phyloP scores from a whole-genome alignment of 768 basidiomycete genomes.

The Boletellus sp. region DNA sequence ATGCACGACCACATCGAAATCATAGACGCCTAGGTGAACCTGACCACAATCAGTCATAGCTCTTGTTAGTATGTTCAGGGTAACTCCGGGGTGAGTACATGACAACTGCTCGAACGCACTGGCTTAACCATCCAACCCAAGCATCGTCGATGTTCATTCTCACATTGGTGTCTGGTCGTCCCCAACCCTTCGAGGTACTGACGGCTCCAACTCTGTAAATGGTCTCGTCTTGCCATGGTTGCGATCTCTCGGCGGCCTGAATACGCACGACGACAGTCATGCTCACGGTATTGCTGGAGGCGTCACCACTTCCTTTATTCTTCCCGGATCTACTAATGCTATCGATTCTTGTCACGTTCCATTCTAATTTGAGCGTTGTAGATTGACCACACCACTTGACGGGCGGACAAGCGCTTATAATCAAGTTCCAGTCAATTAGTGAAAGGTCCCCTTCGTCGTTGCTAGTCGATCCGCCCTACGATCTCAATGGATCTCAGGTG shows the following conservation, averaged over 20 bases:
- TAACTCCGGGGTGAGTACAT: constrained; percentile 41
- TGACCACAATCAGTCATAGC: background rate
- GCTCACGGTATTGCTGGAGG: constrained; percentile 60
- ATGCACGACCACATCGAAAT: constrained; percentile 23
- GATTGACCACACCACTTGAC: background rate
- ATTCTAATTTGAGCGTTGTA: background rate
- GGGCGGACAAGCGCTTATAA: constrained; percentile 77
- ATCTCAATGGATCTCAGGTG: constrained; percentile 38
- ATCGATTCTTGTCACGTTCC: constrained; percentile 41
- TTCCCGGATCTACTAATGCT: constrained; percentile 64
- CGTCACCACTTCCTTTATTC: constrained; percentile 69
- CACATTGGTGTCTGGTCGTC: constrained; percentile 46
- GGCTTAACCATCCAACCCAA: constrained; percentile 10
- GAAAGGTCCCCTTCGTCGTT: constrained; percentile 67
- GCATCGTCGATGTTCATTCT: constrained; percentile 55
- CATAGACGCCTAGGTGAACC: constrained; percentile 40
- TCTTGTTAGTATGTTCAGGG: background rate
- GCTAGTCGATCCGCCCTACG: constrained; percentile 71
- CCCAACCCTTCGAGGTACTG: constrained; percentile 40
- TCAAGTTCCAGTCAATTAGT: constrained; percentile 67
- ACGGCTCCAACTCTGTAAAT: constrained; percentile 55
- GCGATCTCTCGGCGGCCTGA: constrained; percentile 66
- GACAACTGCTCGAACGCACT: background rate
- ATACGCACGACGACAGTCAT: constrained; percentile 69
- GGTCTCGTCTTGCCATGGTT: constrained; percentile 51